These are phyloP conservation scores for Penicillium salamii DNA, from an alignment of 495 filamentous ascomycete species.

Conservation along the genomic window DNA sequence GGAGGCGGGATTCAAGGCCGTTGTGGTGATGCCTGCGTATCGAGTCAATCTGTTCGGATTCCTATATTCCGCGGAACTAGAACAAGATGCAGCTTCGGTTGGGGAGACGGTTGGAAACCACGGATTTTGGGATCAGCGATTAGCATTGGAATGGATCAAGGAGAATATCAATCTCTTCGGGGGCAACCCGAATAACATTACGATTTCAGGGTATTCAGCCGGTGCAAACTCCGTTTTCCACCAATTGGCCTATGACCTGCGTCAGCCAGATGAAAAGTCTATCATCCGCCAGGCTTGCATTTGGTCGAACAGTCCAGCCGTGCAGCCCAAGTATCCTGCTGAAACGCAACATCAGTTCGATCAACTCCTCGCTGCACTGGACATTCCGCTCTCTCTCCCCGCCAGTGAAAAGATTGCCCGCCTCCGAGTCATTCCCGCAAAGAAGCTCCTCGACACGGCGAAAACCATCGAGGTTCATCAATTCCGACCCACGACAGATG, in stretches of 20 bases:
- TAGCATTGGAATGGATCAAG: conserved; percentile 62
- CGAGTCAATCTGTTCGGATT: conserved; percentile 68
- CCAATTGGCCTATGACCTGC: conserved; percentile 56
- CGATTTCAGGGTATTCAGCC: conserved; percentile 64
- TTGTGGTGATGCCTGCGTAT: conserved; percentile 67
- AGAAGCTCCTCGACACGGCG: conserved; percentile 39
- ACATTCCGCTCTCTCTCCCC: conserved; percentile 42
- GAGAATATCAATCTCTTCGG: conserved; percentile 60
- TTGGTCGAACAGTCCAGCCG: conserved; percentile 54
- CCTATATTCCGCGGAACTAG: conserved; percentile 51
- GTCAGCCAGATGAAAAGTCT: conserved; percentile 32
- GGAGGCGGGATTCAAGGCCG: conserved; percentile 46
- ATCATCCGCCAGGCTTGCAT: conserved; percentile 51
- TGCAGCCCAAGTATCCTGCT: conserved; percentile 47
- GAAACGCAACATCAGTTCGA: conserved; percentile 55
- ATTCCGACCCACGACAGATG: conserved; percentile 54
- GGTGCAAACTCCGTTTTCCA: conserved; percentile 62
- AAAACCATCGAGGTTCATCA: conserved; percentile 42
- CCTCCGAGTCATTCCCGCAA: conserved; percentile 39
- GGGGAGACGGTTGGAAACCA: conserved; percentile 53
- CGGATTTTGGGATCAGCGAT: conserved; percentile 66
- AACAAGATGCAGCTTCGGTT: conserved; percentile 49
- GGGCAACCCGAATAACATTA: conserved; percentile 61
- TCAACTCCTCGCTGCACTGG: conserved; percentile 45
- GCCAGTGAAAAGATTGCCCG: conserved; percentile 41